Percentiles rank a stretch among this genome's conserved stretches.
phyloP scores from a whole-genome alignment of 2,329 filamentous ascomycete genomes.

The Sporothrix sp. region DNA sequence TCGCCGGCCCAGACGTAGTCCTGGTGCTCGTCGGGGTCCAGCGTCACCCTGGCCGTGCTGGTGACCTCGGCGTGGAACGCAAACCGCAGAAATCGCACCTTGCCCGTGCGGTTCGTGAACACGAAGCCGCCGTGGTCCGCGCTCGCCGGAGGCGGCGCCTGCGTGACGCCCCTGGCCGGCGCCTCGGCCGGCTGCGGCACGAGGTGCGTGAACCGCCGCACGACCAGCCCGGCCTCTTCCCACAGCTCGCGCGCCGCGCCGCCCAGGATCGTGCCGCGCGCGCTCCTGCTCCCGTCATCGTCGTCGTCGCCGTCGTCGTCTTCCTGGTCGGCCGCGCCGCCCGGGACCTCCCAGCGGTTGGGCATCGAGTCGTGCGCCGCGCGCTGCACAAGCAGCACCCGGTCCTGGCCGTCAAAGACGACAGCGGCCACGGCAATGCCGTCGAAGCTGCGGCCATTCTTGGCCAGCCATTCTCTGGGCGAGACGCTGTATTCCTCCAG shows the following conservation, averaged over 20 bases:
- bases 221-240: slow-evolving; percentile 32
- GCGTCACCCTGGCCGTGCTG: slow-evolving; percentile 5
- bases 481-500: slow-evolving; percentile 18
- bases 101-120: slow-evolving; percentile 22
- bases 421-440: slow-evolving; percentile 22
- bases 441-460: slow-evolving; percentile 16
- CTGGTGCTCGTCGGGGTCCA: slow-evolving; percentile 28
- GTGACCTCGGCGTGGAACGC: slow-evolving; percentile 22
- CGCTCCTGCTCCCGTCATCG: not conserved
- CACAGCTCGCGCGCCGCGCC: slow-evolving; percentile 31
- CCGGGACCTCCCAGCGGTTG: slow-evolving; percentile 33
- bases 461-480: slow-evolving; percentile 17
- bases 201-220: slow-evolving; percentile 20
- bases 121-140: slow-evolving; percentile 13
- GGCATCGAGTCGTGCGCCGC: slow-evolving; percentile 31
- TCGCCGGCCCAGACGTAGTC: slow-evolving; percentile 26
- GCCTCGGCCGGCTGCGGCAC: slow-evolving; percentile 12
- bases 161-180: not conserved
- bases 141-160: not conserved
- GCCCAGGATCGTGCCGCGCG: slow-evolving; percentile 25
- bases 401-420: slow-evolving; percentile 23
- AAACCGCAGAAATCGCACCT: slow-evolving; percentile 19
- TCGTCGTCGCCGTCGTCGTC: slow-evolving; percentile 18
- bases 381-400: slow-evolving; percentile 32
- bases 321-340: slow-evolving; percentile 29